Evolutionary conservation across 2,329 filamentous ascomycete species (phyloP), one percentile per base, ranked within the genome.

Genomic region (Canariomyces notabilis): DNA sequence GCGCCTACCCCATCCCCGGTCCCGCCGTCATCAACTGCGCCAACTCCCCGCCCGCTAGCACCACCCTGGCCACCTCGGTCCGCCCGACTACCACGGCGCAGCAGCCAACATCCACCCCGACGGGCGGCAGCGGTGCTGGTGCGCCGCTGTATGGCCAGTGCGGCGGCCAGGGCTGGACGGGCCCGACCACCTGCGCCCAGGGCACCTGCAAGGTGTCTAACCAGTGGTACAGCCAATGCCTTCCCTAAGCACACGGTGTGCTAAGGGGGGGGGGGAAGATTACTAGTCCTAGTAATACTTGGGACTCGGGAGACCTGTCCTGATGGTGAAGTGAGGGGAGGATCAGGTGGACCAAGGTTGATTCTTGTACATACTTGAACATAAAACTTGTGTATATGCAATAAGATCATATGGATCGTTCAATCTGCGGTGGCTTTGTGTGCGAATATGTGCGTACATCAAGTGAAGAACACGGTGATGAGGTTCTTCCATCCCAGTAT

Each of bases 1-100:
- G 60, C 16, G 9, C 57, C 7, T 68, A 68, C 55, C 47, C 44
- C 16, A 66, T 67, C 43, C 66, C 66, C n/a, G 66, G 66, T 2
- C 64, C 64, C 14, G 26, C 44, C 2, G 55, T 57, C 20, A 56
- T 63, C 32, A 57, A 52, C 35, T 64, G 61, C 52, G n/a, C n/a
- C n/a, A n/a, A n/a, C n/a, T n/a, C n/a, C n/a, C n/a, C n/a, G n/a
- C 57, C 49, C 15, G 53, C 37, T 15, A 32, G 36, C 36, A 37
- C 37, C 50, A 51, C 49, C 40, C 45, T 34, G 12, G 53, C 51
- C 22, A 48, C 44, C 18, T 31, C 38, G 22, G 37, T 22, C 41
- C 47, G 48, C 9, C 23, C 31, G 14, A 34, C 47, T 5, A 39
- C 49, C 8, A 16, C 44, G 12, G 19, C 45, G 1, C 18, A 38